Evolutionary conservation across 2,329 filamentous ascomycete genomes (phyloP).

Genomic region (Monosporascus sp.): DNA sequence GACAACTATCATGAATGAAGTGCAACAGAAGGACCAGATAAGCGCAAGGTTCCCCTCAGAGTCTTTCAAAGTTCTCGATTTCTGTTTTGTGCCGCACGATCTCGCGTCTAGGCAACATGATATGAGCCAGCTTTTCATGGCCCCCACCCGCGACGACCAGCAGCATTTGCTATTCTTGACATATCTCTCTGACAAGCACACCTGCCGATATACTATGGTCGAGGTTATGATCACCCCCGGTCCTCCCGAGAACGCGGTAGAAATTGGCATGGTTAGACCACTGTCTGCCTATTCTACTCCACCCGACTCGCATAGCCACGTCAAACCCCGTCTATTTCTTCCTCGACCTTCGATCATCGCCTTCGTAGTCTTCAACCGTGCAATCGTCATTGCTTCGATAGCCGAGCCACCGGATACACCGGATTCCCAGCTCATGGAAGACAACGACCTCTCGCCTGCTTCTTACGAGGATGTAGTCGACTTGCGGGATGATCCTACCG

Average conservation of each 20-base stretch:
- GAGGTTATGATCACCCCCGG: slow-evolving; percentile 58
- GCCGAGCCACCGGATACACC: slow-evolving; percentile 62
- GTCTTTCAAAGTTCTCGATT: slow-evolving; percentile 71
- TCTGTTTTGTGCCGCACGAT: slow-evolving; percentile 60
- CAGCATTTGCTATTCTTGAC: slow-evolving; percentile 59
- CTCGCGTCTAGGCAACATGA: slow-evolving; percentile 45
- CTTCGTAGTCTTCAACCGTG: slow-evolving; percentile 74
- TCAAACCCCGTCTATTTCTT: slow-evolving; percentile 64
- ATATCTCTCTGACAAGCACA: slow-evolving; percentile 45
- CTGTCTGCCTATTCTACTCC: slow-evolving; percentile 59
- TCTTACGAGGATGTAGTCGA: slow-evolving; percentile 85
- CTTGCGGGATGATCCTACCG: slow-evolving; percentile 59
- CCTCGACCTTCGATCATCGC: slow-evolving; percentile 75
- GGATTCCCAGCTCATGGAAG: slow-evolving; percentile 67
- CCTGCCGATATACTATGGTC: slow-evolving; percentile 67
- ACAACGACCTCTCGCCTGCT: slow-evolving; percentile 56
- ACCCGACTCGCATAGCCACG: slow-evolving; percentile 34
- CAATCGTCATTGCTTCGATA: slow-evolving; percentile 72
- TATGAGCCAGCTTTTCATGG: slow-evolving; percentile 45
- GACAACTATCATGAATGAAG: slow-evolving; percentile 54
- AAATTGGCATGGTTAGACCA: slow-evolving; percentile 62
- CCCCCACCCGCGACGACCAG: slow-evolving; percentile 41
- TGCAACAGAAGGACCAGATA: slow-evolving; percentile 50
- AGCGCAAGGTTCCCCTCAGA: slow-evolving; percentile 45
- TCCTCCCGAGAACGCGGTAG: slow-evolving; percentile 29